phyloP scores from a whole-genome alignment of 805 yeast genomes.

The Starmerella bombicola region DNA sequence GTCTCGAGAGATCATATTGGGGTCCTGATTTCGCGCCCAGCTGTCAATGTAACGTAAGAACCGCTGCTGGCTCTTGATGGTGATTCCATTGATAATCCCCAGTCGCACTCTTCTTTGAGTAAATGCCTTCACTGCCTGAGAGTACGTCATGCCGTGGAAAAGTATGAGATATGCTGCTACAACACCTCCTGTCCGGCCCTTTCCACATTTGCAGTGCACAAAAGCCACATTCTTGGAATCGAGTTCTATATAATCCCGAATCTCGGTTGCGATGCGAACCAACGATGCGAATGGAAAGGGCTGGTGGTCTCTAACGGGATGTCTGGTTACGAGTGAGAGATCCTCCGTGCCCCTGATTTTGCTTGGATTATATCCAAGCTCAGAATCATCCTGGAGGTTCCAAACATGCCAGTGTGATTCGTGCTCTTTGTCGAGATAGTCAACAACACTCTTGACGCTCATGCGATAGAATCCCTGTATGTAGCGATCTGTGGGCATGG shows the following conservation, averaged over 20 bases:
- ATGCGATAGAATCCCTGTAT: constrained; percentile 41
- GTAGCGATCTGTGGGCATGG: constrained; percentile 51
- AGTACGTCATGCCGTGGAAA: constrained; percentile 30
- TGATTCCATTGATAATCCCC: constrained; percentile 52
- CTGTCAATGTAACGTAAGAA: constrained; percentile 48
- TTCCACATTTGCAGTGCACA: constrained; percentile 82
- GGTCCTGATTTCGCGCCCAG: constrained; percentile 22
- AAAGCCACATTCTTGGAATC: constrained; percentile 42
- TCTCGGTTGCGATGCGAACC: constrained; percentile 33
- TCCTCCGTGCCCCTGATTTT: constrained; percentile 24
- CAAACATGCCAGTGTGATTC: constrained; percentile 55
- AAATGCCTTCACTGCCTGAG: constrained; percentile 42
- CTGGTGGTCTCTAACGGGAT: constrained; percentile 66
- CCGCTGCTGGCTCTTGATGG: constrained; percentile 56
- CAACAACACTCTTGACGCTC: constrained; percentile 39
- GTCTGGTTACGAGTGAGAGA: constrained; percentile 28
- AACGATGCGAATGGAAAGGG: constrained; percentile 55
- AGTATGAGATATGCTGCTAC: constrained; percentile 59
- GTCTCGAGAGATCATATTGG: neutral
- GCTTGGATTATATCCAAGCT: constrained; percentile 31
- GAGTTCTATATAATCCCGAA: constrained; percentile 34
- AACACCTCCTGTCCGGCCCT: constrained; percentile 78
- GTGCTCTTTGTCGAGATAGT: constrained; percentile 37
- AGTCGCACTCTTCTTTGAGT: constrained; percentile 45
- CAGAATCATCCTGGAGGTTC: constrained; percentile 54